Evolutionary conservation across 805 yeast genomes (phyloP).

Genomic region (Ogataea corticis): DNA sequence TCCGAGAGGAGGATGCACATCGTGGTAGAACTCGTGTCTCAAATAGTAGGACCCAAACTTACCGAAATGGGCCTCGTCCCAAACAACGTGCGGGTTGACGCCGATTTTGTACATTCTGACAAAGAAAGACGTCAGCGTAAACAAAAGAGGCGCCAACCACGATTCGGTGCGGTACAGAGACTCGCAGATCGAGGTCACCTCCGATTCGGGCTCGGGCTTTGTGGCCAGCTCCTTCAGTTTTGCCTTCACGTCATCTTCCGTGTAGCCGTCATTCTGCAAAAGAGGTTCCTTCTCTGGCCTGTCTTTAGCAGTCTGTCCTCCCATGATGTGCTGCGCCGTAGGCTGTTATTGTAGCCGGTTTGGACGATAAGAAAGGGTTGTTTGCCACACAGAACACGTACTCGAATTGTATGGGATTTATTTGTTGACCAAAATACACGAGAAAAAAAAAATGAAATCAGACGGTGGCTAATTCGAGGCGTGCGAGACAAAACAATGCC

Average conservation of each 20-base stretch:
- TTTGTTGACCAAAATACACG: constrained; percentile 5
- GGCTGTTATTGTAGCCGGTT: not conserved
- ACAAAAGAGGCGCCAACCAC: constrained; percentile 53
- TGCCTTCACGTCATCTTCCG: constrained; percentile 35
- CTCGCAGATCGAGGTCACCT: constrained; percentile 5
- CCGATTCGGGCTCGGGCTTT: constrained; percentile 11
- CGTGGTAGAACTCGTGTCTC: constrained; percentile 78
- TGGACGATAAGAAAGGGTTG: not conserved
- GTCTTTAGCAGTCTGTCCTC: constrained; percentile 5
- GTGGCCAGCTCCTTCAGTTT: constrained; percentile 32
- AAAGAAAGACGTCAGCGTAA: constrained; percentile 69
- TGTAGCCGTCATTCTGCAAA: constrained; percentile 13
- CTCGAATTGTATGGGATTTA: constrained; percentile 2
- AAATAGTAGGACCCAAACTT: constrained; percentile 81
- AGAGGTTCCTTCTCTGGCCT: constrained; percentile 11
- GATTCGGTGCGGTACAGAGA: constrained; percentile 28
- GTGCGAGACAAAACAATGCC: too few species aligned
- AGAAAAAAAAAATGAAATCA: constrained; percentile 1
- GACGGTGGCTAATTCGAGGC: constrained; percentile 1
- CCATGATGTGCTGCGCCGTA: constrained; percentile 1
- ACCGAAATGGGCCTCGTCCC: constrained; percentile 98
- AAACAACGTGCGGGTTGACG: constrained; percentile 73
- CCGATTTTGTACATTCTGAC: constrained; percentile 78
- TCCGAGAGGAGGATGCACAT: constrained; percentile 87
- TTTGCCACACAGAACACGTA: constrained; percentile 1